phyloP scores from a whole-genome alignment of 768 basidiomycete genomes.

The Termitomyces sp. region DNA sequence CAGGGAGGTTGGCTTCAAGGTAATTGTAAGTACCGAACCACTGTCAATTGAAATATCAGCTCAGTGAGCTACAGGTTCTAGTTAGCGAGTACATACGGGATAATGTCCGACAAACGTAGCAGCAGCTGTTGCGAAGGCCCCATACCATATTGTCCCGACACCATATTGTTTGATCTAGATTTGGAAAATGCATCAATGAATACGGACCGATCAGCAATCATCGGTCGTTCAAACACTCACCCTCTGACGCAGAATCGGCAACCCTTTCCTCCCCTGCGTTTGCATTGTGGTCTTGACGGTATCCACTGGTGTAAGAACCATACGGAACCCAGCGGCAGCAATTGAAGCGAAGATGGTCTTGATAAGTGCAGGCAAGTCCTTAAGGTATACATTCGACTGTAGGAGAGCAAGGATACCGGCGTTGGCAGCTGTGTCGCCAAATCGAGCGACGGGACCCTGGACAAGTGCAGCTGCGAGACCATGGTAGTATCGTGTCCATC shows the following conservation, averaged over 20 bases:
- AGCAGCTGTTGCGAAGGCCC: conserved; percentile 85
- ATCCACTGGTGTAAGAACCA: conserved; percentile 90
- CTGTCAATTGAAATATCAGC: conserved; percentile 21
- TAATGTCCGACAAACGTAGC: conserved; percentile 94
- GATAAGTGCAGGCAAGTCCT: conserved; percentile 50
- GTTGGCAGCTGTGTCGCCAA: conserved; percentile 95
- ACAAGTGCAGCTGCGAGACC: conserved; percentile 82
- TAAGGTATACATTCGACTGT: conserved; percentile 68
- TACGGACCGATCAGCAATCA: background rate
- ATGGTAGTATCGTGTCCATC: conserved; percentile 81
- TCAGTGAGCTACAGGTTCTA: background rate
- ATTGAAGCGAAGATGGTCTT: conserved; percentile 79
- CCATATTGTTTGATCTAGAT: conserved; percentile 68
- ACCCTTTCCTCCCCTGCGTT: conserved; percentile 74
- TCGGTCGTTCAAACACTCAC: conserved; percentile 29
- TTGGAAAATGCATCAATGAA: background rate
- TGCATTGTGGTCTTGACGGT: conserved; percentile 95
- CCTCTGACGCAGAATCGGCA: conserved; percentile 59
- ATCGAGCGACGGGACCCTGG: conserved; percentile 79
- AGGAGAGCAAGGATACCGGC: conserved; percentile 86
- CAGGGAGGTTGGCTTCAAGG: conserved; percentile 59
- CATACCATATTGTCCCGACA: conserved; percentile 79
- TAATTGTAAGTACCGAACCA: conserved; percentile 89
- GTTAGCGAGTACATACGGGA: conserved; percentile 42
- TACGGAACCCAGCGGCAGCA: conserved; percentile 80